Evolutionary conservation across 441 rosid species (phyloP).

Genomic region (Adansonia rubrostipa): DNA sequence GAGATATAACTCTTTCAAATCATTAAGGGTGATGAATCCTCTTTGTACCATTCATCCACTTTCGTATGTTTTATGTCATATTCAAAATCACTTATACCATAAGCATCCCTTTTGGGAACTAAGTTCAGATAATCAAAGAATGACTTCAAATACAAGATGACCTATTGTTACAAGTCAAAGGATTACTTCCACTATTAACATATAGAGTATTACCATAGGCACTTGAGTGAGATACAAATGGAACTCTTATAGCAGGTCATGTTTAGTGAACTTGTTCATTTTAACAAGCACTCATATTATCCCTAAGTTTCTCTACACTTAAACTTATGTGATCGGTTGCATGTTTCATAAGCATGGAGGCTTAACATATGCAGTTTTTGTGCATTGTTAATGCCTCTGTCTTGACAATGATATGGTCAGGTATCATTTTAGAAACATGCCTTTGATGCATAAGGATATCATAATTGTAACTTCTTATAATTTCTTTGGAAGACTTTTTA

Average conservation of each 20-base stretch:
- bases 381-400: too few species aligned
- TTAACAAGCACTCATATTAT: not conserved
- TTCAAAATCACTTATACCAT: not conserved
- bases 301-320: not conserved
- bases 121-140: not conserved
- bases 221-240: not conserved
- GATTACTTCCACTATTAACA: not conserved
- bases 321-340: not conserved
- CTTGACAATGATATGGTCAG: too few species aligned
- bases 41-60: not conserved
- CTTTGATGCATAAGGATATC: too few species aligned
- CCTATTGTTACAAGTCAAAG: not conserved
- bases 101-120: slow-evolving; percentile 5
- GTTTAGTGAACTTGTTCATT: not conserved
- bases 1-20: not conserved
- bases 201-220: not conserved
- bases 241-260: not conserved
- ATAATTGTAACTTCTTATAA: too few species aligned
- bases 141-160: not conserved
- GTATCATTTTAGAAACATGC: too few species aligned
- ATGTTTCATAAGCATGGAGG: too few species aligned
- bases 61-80: not conserved
- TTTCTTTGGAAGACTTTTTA: too few species aligned
- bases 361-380: too few species aligned
- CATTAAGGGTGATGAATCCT: not conserved